Conservation (phyloP, 2,329 filamentous ascomycete genomes). For the Talaromyces rugulosus region DNA sequence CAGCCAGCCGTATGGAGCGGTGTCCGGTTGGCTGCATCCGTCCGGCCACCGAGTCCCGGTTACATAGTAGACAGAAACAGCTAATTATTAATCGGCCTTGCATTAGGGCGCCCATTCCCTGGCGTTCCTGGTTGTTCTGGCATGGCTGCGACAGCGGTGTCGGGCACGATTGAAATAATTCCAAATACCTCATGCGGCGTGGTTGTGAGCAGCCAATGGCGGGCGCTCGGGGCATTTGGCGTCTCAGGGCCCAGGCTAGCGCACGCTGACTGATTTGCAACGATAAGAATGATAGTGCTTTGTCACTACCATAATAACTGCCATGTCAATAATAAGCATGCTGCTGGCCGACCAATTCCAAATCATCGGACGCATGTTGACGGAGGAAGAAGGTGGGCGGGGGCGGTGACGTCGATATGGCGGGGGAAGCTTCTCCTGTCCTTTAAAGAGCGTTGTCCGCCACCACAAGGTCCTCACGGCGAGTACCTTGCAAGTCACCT, state of each 20-base stretch:
- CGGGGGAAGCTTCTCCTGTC: neutral
- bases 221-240: neutral
- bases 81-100: neutral
- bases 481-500: neutral
- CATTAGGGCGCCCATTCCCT: neutral
- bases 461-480: neutral
- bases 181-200: neutral
- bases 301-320: neutral
- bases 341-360: neutral
- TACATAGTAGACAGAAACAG: neutral
- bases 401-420: neutral
- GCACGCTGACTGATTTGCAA: neutral
- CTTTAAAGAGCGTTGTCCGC: neutral
- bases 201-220: too few relatives aligned
- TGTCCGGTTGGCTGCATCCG: neutral
- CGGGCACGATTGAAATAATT: neutral
- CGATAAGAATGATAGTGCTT: neutral
- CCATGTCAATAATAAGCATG: neutral
- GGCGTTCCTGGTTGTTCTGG: too few relatives aligned
- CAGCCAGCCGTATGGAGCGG: too few relatives aligned
- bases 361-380: too few relatives aligned
- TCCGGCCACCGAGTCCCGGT: neutral
- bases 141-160: too few relatives aligned
- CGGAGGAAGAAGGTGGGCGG: neutral
- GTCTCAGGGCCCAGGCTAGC: too few relatives aligned